These are phyloP conservation scores for Salvia sclarea DNA, from an alignment of 305 asterid species.

Conservation along the genomic window DNA sequence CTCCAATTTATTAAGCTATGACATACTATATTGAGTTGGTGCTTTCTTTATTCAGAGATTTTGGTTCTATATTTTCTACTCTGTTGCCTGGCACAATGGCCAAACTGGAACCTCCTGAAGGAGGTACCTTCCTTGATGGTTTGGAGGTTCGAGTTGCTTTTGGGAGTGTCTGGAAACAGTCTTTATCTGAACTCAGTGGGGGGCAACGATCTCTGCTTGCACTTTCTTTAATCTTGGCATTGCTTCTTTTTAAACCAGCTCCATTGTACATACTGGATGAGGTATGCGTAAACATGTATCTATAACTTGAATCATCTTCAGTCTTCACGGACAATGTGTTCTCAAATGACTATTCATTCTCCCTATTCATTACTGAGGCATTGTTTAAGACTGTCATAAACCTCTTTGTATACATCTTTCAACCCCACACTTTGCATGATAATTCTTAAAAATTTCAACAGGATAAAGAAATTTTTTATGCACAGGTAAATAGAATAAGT, in stretches of 20 bases:
- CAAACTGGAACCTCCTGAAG: slow-evolving; percentile 92
- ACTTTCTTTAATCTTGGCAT: slow-evolving; percentile 88
- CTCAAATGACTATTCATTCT: background rate
- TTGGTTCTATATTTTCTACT: slow-evolving; percentile 96
- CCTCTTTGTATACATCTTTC: background rate
- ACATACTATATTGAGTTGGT: slow-evolving; percentile 21
- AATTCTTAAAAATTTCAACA: background rate
- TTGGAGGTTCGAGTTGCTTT: slow-evolving; percentile 97
- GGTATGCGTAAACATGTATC: slow-evolving; percentile 45
- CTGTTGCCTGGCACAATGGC: slow-evolving; percentile 96
- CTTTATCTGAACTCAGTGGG: slow-evolving; percentile 96
- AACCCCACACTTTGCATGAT: background rate
- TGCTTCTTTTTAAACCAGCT: slow-evolving; percentile 97
- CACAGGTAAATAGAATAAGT: background rate
- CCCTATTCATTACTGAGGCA: background rate
- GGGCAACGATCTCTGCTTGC: slow-evolving; percentile 98
- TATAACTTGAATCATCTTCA: slow-evolving; percentile 12
- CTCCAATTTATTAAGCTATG: slow-evolving; percentile 1
- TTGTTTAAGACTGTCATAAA: background rate
- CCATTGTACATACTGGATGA: slow-evolving; percentile 95
- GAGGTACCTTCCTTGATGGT: slow-evolving; percentile 90
- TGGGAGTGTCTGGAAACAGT: slow-evolving; percentile 97
- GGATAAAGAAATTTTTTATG: background rate
- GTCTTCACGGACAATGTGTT: slow-evolving; percentile 3
- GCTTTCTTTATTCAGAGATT: slow-evolving; percentile 66